phyloP scores from a whole-genome alignment of 2,329 filamentous ascomycete species.

The Ophiostoma piceae region DNA sequence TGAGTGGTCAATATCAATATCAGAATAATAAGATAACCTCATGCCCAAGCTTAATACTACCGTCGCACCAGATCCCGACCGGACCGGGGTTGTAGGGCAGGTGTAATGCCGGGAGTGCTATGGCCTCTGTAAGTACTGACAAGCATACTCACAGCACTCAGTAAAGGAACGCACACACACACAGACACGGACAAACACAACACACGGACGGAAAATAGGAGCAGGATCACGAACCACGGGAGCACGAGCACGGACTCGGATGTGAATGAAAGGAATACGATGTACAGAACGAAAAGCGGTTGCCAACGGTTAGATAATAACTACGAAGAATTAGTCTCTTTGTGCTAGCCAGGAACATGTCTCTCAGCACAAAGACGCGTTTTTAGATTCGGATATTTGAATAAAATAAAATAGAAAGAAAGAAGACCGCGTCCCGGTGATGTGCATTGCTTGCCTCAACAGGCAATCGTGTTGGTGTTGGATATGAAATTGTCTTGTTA shows the following conservation, averaged over 20 bases:
- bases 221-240: neutral
- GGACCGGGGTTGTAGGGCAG: neutral
- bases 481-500: neutral
- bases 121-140: neutral
- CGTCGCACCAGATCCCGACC: neutral
- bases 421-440: neutral
- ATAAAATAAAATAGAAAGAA: neutral
- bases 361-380: neutral
- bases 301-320: neutral
- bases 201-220: neutral
- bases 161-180: too few relatives aligned
- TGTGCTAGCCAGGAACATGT: neutral
- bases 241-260: slow-evolving; percentile 1
- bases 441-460: neutral
- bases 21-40: neutral
- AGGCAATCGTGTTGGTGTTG: neutral
- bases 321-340: neutral
- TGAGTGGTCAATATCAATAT: too few relatives aligned
- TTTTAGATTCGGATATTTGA: too few relatives aligned
- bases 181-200: too few relatives aligned
- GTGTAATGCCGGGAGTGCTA: neutral
- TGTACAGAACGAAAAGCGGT: too few relatives aligned
- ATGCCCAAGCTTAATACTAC: neutral
- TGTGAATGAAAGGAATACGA: neutral
- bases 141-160: too few relatives aligned